Percentiles rank a stretch among this genome's conserved stretches.
Evolutionary conservation across 371 early-diverging fungal genomes (phyloP).

Genomic region (Haplosporangium sp.): DNA sequence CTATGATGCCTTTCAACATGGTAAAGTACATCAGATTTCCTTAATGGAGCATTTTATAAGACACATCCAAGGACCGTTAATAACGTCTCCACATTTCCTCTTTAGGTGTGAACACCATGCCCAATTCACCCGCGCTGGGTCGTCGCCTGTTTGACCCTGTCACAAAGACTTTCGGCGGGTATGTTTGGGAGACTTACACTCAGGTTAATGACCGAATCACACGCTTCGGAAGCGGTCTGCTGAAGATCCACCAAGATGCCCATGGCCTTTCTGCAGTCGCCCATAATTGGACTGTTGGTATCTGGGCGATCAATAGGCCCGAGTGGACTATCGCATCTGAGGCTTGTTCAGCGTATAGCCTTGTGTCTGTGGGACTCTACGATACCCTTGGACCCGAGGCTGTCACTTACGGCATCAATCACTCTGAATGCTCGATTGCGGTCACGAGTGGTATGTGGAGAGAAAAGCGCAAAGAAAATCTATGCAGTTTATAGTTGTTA

Average conservation of each 20-base stretch:
- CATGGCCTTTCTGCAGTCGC: conserved; percentile 15
- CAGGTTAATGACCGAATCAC: conserved; percentile 74
- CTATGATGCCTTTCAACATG: conserved; percentile 54
- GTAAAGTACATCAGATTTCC: conserved; percentile 3
- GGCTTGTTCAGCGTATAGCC: conserved; percentile 64
- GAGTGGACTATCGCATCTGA: conserved; percentile 94
- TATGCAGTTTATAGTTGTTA: not conserved
- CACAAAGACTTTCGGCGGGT: conserved; percentile 71
- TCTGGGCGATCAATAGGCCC: conserved; percentile 86
- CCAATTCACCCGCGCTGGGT: conserved; percentile 57
- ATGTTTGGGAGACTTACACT: conserved; percentile 84
- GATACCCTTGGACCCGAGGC: conserved; percentile 94
- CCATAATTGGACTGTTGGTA: conserved; percentile 63
- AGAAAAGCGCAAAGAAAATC: not conserved
- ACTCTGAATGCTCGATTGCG: conserved; percentile 79
- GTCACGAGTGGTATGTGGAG: conserved; percentile 61
- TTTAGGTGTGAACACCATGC: conserved; percentile 27
- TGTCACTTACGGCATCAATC: conserved; percentile 73
- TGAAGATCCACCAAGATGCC: conserved; percentile 59
- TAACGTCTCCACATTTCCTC: not conserved
- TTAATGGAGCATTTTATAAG: too few relatives aligned
- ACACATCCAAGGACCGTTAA: not conserved
- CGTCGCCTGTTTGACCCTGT: conserved; percentile 60
- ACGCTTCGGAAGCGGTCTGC: conserved; percentile 76
- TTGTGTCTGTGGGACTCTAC: conserved; percentile 92